Evolutionary conservation across 805 yeast genomes (phyloP).

Genomic region (Cephaloascus albidus): DNA sequence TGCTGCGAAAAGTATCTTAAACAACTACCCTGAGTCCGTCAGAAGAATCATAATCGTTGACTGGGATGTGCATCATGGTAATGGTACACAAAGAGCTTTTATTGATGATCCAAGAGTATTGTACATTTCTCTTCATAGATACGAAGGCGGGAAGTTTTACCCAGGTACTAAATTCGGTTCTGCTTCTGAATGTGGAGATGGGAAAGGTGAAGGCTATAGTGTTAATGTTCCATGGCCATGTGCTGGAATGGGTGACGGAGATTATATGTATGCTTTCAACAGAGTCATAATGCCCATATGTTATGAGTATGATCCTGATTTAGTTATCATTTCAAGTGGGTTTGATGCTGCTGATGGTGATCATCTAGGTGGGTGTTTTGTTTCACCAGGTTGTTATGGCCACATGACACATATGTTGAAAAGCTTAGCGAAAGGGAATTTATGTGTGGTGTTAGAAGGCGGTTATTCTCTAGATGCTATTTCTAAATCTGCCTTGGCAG

Average conservation of each 20-base stretch:
- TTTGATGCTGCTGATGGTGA: slow-evolving; percentile 99
- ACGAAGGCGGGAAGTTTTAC: slow-evolving; percentile 84
- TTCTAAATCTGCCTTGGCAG: slow-evolving; percentile 83
- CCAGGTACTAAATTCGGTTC: slow-evolving; percentile 91
- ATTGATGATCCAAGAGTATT: slow-evolving; percentile 83
- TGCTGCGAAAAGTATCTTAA: slow-evolving; percentile 80
- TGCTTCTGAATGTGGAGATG: slow-evolving; percentile 75
- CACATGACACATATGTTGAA: slow-evolving; percentile 92
- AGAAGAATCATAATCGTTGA: slow-evolving; percentile 77
- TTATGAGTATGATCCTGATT: slow-evolving; percentile 83
- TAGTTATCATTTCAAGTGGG: slow-evolving; percentile 89
- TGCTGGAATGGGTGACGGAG: slow-evolving; percentile 92
- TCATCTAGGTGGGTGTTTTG: slow-evolving; percentile 92
- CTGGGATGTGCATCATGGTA: slow-evolving; percentile 99
- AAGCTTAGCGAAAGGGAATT: slow-evolving; percentile 77
- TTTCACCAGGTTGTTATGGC: slow-evolving; percentile 92
- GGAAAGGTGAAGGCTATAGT: slow-evolving; percentile 77
- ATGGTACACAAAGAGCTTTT: slow-evolving; percentile 94
- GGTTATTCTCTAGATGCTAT: slow-evolving; percentile 93
- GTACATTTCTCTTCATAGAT: slow-evolving; percentile 86
- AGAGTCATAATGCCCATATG: slow-evolving; percentile 83
- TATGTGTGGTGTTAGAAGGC: slow-evolving; percentile 90
- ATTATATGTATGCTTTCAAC: slow-evolving; percentile 85
- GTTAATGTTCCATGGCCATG: slow-evolving; percentile 92
- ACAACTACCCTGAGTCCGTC: slow-evolving; percentile 81